Base-by-base conservation (phyloP, 495 filamentous ascomycete genomes). In the Cairneyella variabilis region DNA sequence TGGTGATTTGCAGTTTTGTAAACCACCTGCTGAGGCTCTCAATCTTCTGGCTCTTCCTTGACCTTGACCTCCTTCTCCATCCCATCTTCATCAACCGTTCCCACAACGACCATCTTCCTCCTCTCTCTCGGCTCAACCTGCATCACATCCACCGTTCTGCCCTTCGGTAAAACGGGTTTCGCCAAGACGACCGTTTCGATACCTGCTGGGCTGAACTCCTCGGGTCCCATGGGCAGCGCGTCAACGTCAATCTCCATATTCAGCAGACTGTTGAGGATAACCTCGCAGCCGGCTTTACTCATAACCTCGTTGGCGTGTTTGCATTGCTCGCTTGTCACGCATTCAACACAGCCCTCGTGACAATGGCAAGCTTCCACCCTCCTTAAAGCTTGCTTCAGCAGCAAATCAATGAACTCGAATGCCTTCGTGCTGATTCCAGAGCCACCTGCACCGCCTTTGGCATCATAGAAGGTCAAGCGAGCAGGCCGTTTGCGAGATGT, bases 391-490 rank as follows among this genome's bases (percentile, higher is more conserved):
- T 90, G 86, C 27, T 73, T 69, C 9, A 97, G 76, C 34, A 97
- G 67, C 34, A 86, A 58, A 58, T 95, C 89, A 18, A 95, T 74
- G 62, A 95, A 95, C 64, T 97, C 90, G 61, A 97, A 97, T 1
- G 91, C 92, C 66, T 96, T 96, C 25, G 80, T 85, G 43, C 85
- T 87, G 54, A 97, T 91, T 3, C 93, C 95, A 1, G 83, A 85
- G 0, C 90, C 91, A 42, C 80, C 83, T 0, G 84, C 77, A 0
- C 92, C 93, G 17, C 91, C 93, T 66, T 93, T 93, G 8, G 89
- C 85, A 62, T 98, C 93, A 67, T 96, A 97, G 69, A 98, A 96
- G 0, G 90, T 96, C 50, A 98, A 70, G 9, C 93, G 71, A 0
- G 91, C 93, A 0, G 93, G 92, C 6, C 93, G 76, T 66, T 93